These are phyloP conservation scores for Hypoxylon trugodes DNA, from an alignment of 495 filamentous ascomycete species.

Conservation along the genomic window DNA sequence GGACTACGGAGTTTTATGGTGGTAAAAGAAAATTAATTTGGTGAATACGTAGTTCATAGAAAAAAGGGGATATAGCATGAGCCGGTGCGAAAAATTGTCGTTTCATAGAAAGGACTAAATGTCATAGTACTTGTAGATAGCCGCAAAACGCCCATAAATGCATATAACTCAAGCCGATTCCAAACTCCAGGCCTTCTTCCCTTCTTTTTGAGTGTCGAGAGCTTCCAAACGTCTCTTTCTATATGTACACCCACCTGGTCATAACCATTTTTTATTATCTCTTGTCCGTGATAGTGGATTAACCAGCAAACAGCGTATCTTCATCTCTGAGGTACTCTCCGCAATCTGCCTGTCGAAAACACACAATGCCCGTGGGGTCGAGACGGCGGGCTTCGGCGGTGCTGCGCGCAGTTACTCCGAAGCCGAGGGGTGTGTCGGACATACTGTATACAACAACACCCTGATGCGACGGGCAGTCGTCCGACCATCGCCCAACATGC, in stretches of 20 bases:
- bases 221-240: neutral
- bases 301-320: constrained; percentile 63
- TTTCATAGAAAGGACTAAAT: constrained; percentile 14
- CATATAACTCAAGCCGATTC: constrained; percentile 24
- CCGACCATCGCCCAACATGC: constrained; percentile 86
- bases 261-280: neutral
- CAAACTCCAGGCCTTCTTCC: constrained; percentile 30
- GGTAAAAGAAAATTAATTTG: neutral
- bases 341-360: constrained; percentile 87
- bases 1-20: constrained; percentile 10
- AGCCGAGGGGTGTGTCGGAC: constrained; percentile 81
- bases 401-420: constrained; percentile 77
- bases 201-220: constrained; percentile 4
- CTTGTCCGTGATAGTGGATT: neutral
- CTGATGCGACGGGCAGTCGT: constrained; percentile 84
- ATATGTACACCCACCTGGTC: constrained; percentile 7
- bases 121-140: constrained; percentile 21
- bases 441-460: constrained; percentile 79
- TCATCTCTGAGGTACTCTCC: constrained; percentile 92
- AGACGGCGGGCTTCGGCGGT: constrained; percentile 81
- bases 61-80: neutral
- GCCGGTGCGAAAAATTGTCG: neutral
- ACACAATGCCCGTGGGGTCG: constrained; percentile 87
- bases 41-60: neutral
- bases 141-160: constrained; percentile 33